These are phyloP conservation scores for Apiotrichum porosum DNA, from an alignment of 1,284 basidiomycete genomes.

Conservation along the genomic window DNA sequence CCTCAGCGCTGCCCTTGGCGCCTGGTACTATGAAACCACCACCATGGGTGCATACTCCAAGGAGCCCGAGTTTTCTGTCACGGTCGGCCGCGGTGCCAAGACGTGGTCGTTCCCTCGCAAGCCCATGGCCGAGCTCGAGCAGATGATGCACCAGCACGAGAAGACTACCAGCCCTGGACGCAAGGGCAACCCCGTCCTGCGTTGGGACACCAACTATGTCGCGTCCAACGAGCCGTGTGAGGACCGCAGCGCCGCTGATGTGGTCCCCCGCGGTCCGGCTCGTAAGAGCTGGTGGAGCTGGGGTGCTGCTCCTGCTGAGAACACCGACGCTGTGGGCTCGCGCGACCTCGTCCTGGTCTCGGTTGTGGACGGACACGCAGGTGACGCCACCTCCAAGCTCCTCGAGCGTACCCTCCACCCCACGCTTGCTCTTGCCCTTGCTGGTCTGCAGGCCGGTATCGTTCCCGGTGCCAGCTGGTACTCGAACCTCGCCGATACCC, in stretches of 20 bases:
- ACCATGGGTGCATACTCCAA: slow-evolving; percentile 1
- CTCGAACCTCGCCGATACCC: slow-evolving; percentile 20
- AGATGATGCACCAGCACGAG: slow-evolving; percentile 33
- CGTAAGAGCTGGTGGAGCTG: slow-evolving; percentile 2
- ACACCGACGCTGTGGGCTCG: slow-evolving; percentile 1
- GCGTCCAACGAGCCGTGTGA: slow-evolving; percentile 86
- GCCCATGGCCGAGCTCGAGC: slow-evolving; percentile 28
- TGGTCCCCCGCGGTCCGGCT: slow-evolving; percentile 55
- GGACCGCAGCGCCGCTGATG: slow-evolving; percentile 70
- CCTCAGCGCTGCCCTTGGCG: slow-evolving; percentile 22
- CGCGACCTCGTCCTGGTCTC: slow-evolving; percentile 77
- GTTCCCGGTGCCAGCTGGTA: slow-evolving; percentile 21
- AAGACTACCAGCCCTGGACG: slow-evolving; percentile 10
- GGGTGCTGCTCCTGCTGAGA: background rate
- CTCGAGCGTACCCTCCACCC: slow-evolving; percentile 82
- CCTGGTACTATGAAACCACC: slow-evolving; percentile 30
- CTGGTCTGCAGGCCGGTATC: slow-evolving; percentile 50
- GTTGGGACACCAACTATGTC: slow-evolving; percentile 68
- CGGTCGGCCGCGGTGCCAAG: slow-evolving; percentile 3
- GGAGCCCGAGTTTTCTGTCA: slow-evolving; percentile 12
- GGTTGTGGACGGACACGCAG: slow-evolving; percentile 90
- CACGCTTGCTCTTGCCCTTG: slow-evolving; percentile 74
- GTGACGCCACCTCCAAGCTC: slow-evolving; percentile 74
- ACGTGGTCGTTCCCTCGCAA: slow-evolving; percentile 23
- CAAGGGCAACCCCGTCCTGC: slow-evolving; percentile 48